Evolutionary conservation across 805 yeast species (phyloP).

Genomic region (Suhomyces kilbournensis): DNA sequence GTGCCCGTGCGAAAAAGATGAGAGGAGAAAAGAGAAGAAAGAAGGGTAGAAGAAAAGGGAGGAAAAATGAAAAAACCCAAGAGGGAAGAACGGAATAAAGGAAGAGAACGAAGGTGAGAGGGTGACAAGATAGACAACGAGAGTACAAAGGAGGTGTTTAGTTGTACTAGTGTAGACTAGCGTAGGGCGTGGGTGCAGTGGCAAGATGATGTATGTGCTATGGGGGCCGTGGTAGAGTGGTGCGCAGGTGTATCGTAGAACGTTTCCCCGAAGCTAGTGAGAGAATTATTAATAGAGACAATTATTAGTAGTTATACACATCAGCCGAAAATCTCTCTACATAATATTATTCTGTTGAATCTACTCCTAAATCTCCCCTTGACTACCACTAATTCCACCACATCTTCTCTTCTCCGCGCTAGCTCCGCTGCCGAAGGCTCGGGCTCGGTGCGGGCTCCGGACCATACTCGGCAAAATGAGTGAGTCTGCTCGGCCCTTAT

Average conservation of each 20-base stretch:
- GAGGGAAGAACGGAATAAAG: background rate
- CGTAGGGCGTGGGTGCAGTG: background rate
- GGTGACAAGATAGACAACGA: no score
- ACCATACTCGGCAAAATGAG: background rate
- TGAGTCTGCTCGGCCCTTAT: no score
- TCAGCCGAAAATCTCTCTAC: no score
- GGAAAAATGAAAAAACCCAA: background rate
- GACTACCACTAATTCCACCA: no score
- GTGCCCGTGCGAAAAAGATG: background rate
- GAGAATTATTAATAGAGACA: no score
- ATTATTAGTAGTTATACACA: no score
- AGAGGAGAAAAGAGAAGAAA: background rate
- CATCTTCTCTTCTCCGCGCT: background rate
- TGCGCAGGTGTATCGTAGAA: background rate
- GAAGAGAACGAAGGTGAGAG: background rate
- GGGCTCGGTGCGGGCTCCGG: background rate
- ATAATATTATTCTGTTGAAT: no score
- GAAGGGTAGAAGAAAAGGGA: background rate
- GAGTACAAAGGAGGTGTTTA: no score
- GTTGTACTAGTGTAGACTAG: background rate
- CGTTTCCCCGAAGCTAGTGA: background rate
- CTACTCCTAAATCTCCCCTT: no score
- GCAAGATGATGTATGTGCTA: background rate
- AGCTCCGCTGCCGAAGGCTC: background rate
- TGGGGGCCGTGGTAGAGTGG: background rate